Base-by-base conservation (phyloP, 345 rosid genomes). In the Gynandropsis gynandra region DNA sequence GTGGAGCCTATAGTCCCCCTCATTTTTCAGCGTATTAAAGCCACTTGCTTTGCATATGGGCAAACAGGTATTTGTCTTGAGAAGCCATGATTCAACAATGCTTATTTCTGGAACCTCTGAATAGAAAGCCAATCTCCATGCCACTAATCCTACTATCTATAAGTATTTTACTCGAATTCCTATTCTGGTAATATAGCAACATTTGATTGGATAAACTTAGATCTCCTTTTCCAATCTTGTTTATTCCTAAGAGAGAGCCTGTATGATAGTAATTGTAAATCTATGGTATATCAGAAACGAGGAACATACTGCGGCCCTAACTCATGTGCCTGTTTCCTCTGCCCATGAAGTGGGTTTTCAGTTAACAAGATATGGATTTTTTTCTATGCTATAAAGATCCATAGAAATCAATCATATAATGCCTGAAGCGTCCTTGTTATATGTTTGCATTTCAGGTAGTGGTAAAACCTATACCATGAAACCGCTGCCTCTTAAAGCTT, bases 11-110 rank as follows among this genome's bases (percentile, higher is more conserved):
- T 90, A 64, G 89, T 90, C 59, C 98, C 98, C 24, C 80, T 87
- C 41, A 87, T 90, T 55, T 90, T 90, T 54, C 95, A 87, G 56
- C 87, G 89, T 32, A 82, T 79, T 38, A 90, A 90, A 72, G 98
- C 96, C 51, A 90, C 98, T 64, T 90, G 95, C 80, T 90, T 90
- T 79, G 96, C 98, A 43, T 82, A 90, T 77, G 96, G 96, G 54
- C 98, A 90, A 65, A 90, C 98, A 72, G 96, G 96, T 90, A 56
- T 64, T 34, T 59, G 54, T 27, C 52, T 17, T 10, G 27, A 19
- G 8, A 35, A 37, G 57, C 31, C 58, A 50, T 64, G 45, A 47
- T 43, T 27, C 37, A 47, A 48, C 38, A 14, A 44, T 38, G 39
- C 32, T 42, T 45, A 33, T 47, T 33, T 40, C 44, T 18, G 7